Conservation (phyloP, 768 basidiomycete genomes). For the Lentinula lateritia region DNA sequence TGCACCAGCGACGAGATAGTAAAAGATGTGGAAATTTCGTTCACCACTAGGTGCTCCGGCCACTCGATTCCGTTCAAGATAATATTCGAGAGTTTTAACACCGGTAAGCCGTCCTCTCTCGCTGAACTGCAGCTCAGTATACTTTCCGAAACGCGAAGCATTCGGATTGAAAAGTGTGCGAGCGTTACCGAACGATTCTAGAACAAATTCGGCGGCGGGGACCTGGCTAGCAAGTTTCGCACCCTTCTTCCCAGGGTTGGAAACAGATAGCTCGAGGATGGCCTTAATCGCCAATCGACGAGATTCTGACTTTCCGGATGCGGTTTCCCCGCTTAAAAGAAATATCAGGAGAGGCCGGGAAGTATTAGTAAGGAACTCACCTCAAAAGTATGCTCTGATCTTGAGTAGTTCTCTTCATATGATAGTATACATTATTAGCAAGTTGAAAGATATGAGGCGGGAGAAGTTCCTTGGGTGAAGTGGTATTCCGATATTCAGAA, state of each 20-base stretch:
- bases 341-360: neutral
- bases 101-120: constrained; percentile 87
- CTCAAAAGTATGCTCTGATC: constrained; percentile 87
- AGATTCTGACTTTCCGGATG: constrained; percentile 91
- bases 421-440: constrained; percentile 89
- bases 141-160: constrained; percentile 95
- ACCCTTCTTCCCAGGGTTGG: constrained; percentile 89
- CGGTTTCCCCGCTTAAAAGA: constrained; percentile 74
- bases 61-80: constrained; percentile 89
- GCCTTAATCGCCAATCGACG: constrained; percentile 88
- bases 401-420: constrained; percentile 90
- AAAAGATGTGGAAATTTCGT: constrained; percentile 97
- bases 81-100: constrained; percentile 94
- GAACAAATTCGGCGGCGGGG: constrained; percentile 91
- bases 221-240: constrained; percentile 82
- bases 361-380: constrained; percentile 35
- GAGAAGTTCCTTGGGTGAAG: constrained; percentile 50
- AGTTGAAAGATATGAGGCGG: constrained; percentile 91
- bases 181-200: constrained; percentile 92
- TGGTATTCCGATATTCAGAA: constrained; percentile 75
- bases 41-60: constrained; percentile 84
- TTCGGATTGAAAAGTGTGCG: constrained; percentile 90
- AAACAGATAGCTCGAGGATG: constrained; percentile 85
- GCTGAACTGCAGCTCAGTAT: constrained; percentile 95
- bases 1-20: constrained; percentile 92